Conservation (phyloP, 1,284 basidiomycete species). For the Leccinum huronense region DNA sequence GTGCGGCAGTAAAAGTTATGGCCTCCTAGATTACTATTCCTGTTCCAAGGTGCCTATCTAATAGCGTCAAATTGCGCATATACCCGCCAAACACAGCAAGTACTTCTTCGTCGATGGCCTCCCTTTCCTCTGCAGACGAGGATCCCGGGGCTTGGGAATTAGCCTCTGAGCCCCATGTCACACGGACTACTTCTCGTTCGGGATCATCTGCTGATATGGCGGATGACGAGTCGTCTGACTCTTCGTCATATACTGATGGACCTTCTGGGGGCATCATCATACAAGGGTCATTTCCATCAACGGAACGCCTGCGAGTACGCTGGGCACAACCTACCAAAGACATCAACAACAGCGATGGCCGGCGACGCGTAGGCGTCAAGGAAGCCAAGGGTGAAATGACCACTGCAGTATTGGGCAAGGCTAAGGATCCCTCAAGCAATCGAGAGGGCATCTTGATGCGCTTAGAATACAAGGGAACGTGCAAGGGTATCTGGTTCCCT, state of each 20-base stretch:
- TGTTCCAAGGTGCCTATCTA: constrained; percentile 71
- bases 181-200: constrained; percentile 52
- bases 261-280: constrained; percentile 62
- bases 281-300: constrained; percentile 75
- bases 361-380: constrained; percentile 64
- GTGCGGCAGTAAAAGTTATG: constrained; percentile 6
- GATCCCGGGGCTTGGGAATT: constrained; percentile 69
- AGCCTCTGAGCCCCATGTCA: constrained; percentile 72
- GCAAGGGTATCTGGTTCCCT: constrained; percentile 73
- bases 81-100: constrained; percentile 52
- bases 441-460: constrained; percentile 64
- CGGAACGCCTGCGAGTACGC: constrained; percentile 68
- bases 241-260: constrained; percentile 49
- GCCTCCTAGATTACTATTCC: constrained; percentile 65
- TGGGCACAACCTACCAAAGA: constrained; percentile 69
- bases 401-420: constrained; percentile 55
- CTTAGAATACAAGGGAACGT: constrained; percentile 68
- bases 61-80: constrained; percentile 69
- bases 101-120: constrained; percentile 63
- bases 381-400: constrained; percentile 65
- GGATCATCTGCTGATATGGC: constrained; percentile 67
- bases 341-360: constrained; percentile 48
- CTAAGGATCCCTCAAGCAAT: constrained; percentile 38
- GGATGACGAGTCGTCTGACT: constrained; percentile 78
- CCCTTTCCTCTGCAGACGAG: constrained; percentile 71